Base-by-base conservation (phyloP, 768 basidiomycete genomes). In the Aureoboletus auriporus region DNA sequence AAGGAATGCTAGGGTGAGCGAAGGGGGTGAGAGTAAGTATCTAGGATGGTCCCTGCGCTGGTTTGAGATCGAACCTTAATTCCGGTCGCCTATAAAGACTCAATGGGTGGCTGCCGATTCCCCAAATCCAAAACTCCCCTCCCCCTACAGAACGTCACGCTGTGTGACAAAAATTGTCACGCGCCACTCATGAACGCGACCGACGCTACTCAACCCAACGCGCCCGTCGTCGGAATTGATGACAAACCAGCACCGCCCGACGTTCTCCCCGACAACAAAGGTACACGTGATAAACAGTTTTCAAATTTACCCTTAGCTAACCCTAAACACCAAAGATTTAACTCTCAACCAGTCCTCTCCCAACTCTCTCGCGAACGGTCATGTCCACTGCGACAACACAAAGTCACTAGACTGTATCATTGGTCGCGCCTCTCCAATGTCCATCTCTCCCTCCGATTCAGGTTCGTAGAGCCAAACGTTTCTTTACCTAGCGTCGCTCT, bases 41-140 rank as follows among this genome's bases (percentile, higher is more conserved):
- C 62, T 64, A 63, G 66, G 70, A 61, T 82, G 82, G 81, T 76
- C 82, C 82, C 77, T 81, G 83, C 82, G 79, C 78, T 75, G 79
- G 80, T 65, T 65, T 66, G 64, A 82, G 82, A 82, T 82, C 82
- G 83, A 86, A 86, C 83, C 82, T 86, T 85, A 86, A 82, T 77
- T 86, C 78, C 73, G 72, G 69, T 72, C 73, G 76, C 75, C 80
- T 86, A 87, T 86, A 86, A 86, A 84, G 83, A 80, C 82, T 76
- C 79, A 80, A 77, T 73, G 77, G 80, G 83, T 82, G 71, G 63
- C 70, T 66, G 67, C 67, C 68, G 78, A 79, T 73, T 80, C 82
- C 78, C 79, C 76, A 82, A 84, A 80, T 80, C 77, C 65, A 65
- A 66, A 66, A 67, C 61, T 77, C 76, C 76, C 79, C 76, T 74